These are phyloP conservation scores for Thraustochytrium striatum DNA, from an alignment of 352 stramenopile species.

Conservation along the genomic window DNA sequence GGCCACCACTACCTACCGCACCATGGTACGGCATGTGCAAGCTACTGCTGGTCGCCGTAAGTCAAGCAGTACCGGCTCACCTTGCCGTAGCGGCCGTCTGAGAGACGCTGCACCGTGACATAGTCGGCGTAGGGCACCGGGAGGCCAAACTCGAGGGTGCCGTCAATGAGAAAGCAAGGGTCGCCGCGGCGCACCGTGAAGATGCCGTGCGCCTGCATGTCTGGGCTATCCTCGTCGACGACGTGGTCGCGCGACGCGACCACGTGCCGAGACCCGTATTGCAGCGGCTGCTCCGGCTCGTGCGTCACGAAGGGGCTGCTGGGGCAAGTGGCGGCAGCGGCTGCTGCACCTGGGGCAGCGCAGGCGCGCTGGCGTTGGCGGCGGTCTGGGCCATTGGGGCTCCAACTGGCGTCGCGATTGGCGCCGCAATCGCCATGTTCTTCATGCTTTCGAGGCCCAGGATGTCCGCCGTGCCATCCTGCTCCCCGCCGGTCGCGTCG, in stretches of 20 bases:
- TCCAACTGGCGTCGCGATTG: neutral
- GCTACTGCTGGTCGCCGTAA: too few relatives aligned
- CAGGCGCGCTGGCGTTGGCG: neutral
- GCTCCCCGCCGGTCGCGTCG: too few relatives aligned
- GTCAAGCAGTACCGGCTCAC: slow-evolving; percentile 26
- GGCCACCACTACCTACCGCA: too few relatives aligned
- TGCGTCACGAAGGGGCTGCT: neutral
- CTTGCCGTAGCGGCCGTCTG: slow-evolving; percentile 29
- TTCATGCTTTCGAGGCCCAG: neutral
- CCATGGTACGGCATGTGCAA: too few relatives aligned
- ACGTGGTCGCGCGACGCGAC: neutral
- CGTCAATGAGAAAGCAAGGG: slow-evolving; percentile 22
- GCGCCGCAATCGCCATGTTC: neutral
- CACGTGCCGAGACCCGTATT: neutral
- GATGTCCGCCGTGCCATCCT: too few relatives aligned
- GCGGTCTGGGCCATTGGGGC: neutral
- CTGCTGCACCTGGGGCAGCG: neutral
- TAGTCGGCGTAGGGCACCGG: slow-evolving; percentile 22
- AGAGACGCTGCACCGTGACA: slow-evolving; percentile 32
- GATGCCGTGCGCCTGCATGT: slow-evolving; percentile 31
- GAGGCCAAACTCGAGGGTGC: neutral
- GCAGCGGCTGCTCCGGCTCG: neutral
- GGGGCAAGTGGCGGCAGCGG: neutral
- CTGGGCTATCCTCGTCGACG: slow-evolving; percentile 10
- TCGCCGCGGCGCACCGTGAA: slow-evolving; percentile 13